Percentiles rank a stretch among this genome's conserved stretches.
These are phyloP conservation scores for Geoglossum glabrum DNA, from an alignment of 495 filamentous ascomycete genomes.

Conservation along the genomic window DNA sequence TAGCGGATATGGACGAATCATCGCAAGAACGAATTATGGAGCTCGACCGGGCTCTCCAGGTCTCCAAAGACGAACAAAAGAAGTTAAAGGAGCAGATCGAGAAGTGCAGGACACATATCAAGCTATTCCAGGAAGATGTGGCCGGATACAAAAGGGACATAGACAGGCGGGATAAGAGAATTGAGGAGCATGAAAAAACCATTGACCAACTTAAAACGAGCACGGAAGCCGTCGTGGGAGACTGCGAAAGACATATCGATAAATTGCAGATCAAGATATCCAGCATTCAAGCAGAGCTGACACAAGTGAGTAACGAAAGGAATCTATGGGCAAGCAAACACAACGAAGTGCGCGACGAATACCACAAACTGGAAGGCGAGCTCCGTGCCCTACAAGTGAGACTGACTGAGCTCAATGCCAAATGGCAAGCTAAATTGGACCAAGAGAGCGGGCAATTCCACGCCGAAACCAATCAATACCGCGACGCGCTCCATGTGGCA, in stretches of 20 bases:
- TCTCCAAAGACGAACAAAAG: not conserved
- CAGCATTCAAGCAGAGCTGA: not conserved
- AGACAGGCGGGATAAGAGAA: not conserved
- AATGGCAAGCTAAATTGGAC: not conserved
- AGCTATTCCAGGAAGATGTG: not conserved
- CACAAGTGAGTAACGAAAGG: not conserved
- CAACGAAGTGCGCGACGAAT: constrained; percentile 1
- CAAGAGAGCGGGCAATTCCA: constrained; percentile 1
- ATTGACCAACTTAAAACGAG: not conserved
- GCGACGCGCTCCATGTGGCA: not conserved
- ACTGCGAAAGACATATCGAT: not conserved
- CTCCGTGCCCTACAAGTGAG: not conserved
- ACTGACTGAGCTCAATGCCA: not conserved
- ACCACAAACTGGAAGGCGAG: constrained; percentile 2
- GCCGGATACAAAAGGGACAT: not conserved
- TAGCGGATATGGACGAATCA: not conserved
- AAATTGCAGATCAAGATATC: not conserved
- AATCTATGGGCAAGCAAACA: constrained; percentile 1
- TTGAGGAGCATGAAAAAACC: not conserved
- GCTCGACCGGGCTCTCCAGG: constrained; percentile 4
- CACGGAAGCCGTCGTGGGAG: not conserved
- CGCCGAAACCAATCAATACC: not conserved
- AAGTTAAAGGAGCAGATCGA: constrained; percentile 4
- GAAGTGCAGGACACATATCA: not conserved
- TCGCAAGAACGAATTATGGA: not conserved